Evolutionary conservation across 2,329 filamentous ascomycete genomes (phyloP).

Genomic region (Colletotrichum limetticola): DNA sequence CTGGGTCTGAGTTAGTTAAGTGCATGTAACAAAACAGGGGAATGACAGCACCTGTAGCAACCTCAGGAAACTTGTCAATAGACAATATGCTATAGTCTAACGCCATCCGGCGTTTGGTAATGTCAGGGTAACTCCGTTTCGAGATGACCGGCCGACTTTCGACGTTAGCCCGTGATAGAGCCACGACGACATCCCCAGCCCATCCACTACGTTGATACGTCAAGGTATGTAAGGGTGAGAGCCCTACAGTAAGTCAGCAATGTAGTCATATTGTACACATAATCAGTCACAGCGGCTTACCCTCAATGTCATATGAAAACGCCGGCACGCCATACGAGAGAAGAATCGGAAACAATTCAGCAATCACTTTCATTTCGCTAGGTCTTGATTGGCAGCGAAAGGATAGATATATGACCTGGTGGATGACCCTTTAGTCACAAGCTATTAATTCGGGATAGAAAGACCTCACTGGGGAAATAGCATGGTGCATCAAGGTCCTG

Average conservation of each 20-base stretch:
- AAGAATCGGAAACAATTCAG: neutral
- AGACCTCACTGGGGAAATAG: too few relatives aligned
- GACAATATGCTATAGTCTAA: too few relatives aligned
- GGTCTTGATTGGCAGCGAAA: too few relatives aligned
- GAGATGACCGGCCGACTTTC: neutral
- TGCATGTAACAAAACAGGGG: too few relatives aligned
- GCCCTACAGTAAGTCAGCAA: accelerated
- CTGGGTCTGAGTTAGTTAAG: too few relatives aligned
- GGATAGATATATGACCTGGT: neutral
- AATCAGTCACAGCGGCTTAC: accelerated
- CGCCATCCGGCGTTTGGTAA: too few relatives aligned
- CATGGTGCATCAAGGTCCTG: neutral
- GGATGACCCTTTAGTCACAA: neutral
- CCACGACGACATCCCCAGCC: too few relatives aligned
- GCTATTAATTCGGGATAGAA: too few relatives aligned
- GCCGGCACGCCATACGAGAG: neutral
- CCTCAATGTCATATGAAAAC: neutral
- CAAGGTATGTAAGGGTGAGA: neutral
- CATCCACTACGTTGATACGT: too few relatives aligned
- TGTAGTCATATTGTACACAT: accelerated
- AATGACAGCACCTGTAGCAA: too few relatives aligned
- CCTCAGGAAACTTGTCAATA: too few relatives aligned
- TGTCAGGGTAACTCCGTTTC: too few relatives aligned
- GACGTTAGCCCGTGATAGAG: neutral
- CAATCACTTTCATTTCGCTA: accelerated